Base-by-base conservation (phyloP, 306 rosid species). In the Dalbergia cochinchinensis region DNA sequence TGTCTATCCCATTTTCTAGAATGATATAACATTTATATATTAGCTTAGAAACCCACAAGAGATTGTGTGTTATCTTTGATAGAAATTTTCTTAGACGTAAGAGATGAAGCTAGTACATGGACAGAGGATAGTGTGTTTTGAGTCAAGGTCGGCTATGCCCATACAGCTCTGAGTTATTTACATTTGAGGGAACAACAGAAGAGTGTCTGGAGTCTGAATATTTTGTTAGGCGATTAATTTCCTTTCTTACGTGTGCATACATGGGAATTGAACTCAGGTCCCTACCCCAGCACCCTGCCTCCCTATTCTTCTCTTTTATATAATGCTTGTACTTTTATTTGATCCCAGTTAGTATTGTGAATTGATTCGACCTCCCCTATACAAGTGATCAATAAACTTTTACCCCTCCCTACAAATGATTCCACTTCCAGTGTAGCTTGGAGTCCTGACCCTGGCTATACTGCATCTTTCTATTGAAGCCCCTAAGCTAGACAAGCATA, bases 1-100 rank as follows among this genome's bases (percentile, higher is more conserved):
- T 76, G 87, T 48, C 14, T 67, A 63, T 77, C 35, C 11, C 76
- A 54, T 67, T 62, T 75, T 61, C 69, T 51, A 59, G 58, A 71
- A 39, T 6, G 64, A 26, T 20, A 45, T 67, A 34, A 47, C 35
- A 60, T 71, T 51, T 57, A 45, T 45, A 80, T 60, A 59, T 35
- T 41, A 58, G 71, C 61, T 15, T 7, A 75, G 41, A 62, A 70
- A 37, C 61, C 60, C 42, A 15, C 51, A 54, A 66, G 61, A 65
- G 54, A 61, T 34, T 59, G 35, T 16, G 47, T 72, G 60, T 66
- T 47, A 50, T 83, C 48, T 59, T 67, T 78, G 14, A 66, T 59
- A 14, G 58, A 39, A 42, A 53, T 18, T 48, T 65, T 74, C 55
- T 64, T 53, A 14, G 69, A 64, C 54, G 26, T 57, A 62, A 16